Conservation (phyloP, 129 eudicot genomes). For the Lonicera japonica region DNA sequence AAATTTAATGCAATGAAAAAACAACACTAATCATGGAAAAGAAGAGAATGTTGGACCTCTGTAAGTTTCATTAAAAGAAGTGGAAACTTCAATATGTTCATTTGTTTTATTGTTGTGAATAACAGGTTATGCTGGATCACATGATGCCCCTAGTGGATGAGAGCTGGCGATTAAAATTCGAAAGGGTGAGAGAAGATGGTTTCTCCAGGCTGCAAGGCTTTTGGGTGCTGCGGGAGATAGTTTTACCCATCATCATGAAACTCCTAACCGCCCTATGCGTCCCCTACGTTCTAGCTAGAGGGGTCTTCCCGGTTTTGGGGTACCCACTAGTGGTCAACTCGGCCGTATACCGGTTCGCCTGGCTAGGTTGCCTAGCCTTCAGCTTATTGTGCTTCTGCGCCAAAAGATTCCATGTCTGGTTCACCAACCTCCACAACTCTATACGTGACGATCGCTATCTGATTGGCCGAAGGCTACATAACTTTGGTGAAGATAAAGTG, state of each 20-base stretch:
- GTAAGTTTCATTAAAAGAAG: too few species aligned
- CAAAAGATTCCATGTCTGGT: constrained; percentile 86
- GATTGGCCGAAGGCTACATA: constrained; percentile 83
- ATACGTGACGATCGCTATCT: constrained; percentile 89
- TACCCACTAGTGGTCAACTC: constrained; percentile 82
- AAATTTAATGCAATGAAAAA: too few species aligned
- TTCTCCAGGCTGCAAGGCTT: constrained; percentile 89
- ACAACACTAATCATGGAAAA: background rate
- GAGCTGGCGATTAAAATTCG: constrained; percentile 79
- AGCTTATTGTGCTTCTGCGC: constrained; percentile 69
- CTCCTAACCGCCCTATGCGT: constrained; percentile 83
- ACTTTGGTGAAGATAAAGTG: constrained; percentile 53
- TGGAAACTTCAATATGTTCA: background rate
- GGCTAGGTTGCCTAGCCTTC: constrained; percentile 80
- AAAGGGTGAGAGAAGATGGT: constrained; percentile 84
- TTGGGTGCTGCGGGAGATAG: constrained; percentile 89
- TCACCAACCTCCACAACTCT: constrained; percentile 84
- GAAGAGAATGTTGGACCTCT: too few species aligned
- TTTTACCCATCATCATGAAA: constrained; percentile 75
- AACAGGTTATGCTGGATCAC: constrained; percentile 89
- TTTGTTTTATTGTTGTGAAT: background rate
- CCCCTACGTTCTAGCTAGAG: constrained; percentile 83
- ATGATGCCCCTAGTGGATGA: constrained; percentile 81
- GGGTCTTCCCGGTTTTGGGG: constrained; percentile 76
- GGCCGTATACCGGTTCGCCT: constrained; percentile 85